Percentiles rank a stretch among this genome's conserved stretches.
Evolutionary conservation across 1,284 basidiomycete genomes (phyloP).

Genomic region (Microbotryum intermedium): DNA sequence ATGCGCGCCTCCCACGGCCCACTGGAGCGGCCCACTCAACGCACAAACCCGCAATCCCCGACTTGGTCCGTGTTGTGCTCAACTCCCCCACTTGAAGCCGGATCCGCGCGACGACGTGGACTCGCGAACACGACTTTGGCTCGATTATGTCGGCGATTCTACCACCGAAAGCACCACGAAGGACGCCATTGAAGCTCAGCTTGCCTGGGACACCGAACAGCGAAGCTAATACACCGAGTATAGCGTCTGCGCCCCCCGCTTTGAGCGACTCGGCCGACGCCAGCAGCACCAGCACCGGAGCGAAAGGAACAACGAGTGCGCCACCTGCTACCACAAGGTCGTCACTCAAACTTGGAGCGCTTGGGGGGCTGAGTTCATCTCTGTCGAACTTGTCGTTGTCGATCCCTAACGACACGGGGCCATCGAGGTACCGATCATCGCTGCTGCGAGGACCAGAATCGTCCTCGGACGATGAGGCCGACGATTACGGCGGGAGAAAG

Average conservation of each 20-base stretch:
- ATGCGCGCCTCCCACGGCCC: no score
- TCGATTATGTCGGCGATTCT: slow-evolving; percentile 18
- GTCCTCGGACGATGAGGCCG: slow-evolving; percentile 22
- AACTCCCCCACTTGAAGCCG: no score
- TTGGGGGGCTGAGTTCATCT: background rate
- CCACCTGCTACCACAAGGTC: slow-evolving; percentile 1
- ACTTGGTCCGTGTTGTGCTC: no score
- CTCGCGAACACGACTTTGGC: background rate
- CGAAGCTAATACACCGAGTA: background rate
- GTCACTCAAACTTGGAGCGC: slow-evolving; percentile 10
- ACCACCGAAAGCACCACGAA: slow-evolving; percentile 22
- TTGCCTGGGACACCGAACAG: slow-evolving; percentile 4
- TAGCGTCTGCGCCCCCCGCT: background rate
- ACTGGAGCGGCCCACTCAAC: no score
- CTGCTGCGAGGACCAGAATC: slow-evolving; percentile 20
- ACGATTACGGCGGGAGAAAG: background rate
- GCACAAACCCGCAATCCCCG: no score
- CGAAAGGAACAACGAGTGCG: background rate
- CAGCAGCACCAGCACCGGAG: background rate
- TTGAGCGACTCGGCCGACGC: background rate
- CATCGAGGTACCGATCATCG: slow-evolving; percentile 12
- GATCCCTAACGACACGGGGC: slow-evolving; percentile 6
- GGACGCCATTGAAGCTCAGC: slow-evolving; percentile 18
- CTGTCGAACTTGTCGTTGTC: slow-evolving; percentile 15
- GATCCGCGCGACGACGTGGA: no score